These are phyloP conservation scores for Aurantiochytrium sp. DNA, from an alignment of 108 stramenopile genomes.

Conservation along the genomic window DNA sequence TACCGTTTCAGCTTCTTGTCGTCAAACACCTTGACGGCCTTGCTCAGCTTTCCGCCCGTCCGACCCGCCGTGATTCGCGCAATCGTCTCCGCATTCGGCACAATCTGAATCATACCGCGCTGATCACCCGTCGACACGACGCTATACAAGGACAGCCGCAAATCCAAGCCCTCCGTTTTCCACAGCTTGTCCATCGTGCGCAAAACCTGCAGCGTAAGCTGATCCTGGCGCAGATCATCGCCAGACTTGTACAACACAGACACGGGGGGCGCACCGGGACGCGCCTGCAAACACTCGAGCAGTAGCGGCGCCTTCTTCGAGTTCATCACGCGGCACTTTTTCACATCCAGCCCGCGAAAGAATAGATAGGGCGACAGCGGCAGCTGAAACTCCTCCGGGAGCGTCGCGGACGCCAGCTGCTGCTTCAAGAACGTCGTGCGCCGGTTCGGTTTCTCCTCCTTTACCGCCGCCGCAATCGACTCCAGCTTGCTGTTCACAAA, in stretches of 20 bases:
- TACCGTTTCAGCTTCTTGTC: conserved; percentile 11
- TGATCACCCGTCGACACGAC: conserved; percentile 47
- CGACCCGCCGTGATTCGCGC: conserved; percentile 30
- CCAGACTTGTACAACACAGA: conserved; percentile 49
- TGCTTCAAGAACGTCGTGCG: background rate
- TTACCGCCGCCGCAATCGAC: conserved; percentile 12
- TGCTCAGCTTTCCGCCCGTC: background rate
- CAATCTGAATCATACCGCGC: conserved; percentile 50
- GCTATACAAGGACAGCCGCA: conserved; percentile 36
- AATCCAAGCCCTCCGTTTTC: conserved; percentile 40
- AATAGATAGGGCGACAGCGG: conserved; percentile 26
- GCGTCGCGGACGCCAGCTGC: background rate
- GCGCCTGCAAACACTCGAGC: conserved; percentile 25
- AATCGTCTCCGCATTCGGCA: conserved; percentile 39
- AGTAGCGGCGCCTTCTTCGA: conserved; percentile 40
- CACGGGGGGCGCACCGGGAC: conserved; percentile 1
- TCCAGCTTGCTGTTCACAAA: conserved; percentile 31
- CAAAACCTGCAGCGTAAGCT: conserved; percentile 54
- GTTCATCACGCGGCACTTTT: conserved; percentile 39
- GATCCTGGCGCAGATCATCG: conserved; percentile 60
- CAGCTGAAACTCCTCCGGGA: conserved; percentile 37
- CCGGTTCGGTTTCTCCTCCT: background rate
- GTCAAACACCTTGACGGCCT: conserved; percentile 6
- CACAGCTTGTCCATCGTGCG: conserved; percentile 55
- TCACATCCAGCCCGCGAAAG: conserved; percentile 21